Evolutionary conservation across 176 grass and related monocot genomes (phyloP).

Genomic region (Dendrocalamus sinicus): DNA sequence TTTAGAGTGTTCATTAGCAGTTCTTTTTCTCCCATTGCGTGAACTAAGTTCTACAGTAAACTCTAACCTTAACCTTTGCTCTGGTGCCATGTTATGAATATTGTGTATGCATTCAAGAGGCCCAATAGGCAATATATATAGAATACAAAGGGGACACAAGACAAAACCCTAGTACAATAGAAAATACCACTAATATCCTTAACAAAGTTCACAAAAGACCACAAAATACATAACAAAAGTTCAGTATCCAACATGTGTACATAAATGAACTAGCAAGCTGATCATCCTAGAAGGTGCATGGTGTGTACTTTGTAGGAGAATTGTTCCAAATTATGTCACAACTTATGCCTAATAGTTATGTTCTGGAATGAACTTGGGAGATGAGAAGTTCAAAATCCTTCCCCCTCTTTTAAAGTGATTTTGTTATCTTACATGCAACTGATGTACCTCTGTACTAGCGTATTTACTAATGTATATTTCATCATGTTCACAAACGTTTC

Average conservation of each 20-base stretch:
- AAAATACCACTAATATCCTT: no score
- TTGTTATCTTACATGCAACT: constrained; percentile 14
- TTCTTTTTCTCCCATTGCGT: no score
- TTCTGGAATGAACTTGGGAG: not conserved
- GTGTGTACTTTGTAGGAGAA: no score
- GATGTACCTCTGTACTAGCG: not conserved
- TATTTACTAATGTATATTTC: not conserved
- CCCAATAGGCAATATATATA: no score
- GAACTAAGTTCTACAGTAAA: no score
- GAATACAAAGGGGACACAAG: no score
- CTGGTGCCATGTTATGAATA: no score
- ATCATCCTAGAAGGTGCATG: not conserved
- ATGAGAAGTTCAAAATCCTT: constrained; percentile 3
- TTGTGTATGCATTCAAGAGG: no score
- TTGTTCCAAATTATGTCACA: constrained; percentile 5
- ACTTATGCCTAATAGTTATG: not conserved
- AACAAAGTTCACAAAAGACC: not conserved
- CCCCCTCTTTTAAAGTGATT: not conserved
- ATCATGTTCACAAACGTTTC: not conserved
- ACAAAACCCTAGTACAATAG: no score
- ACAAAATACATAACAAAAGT: not conserved
- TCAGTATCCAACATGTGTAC: not conserved
- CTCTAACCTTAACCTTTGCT: no score
- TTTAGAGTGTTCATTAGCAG: no score
- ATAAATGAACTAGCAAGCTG: constrained; percentile 1